A percentile compares a stretch with the other conserved stretches of the same genome.
Evolutionary conservation across 2,329 filamentous ascomycete genomes (phyloP).

Genomic region (Aspergillus sp.): DNA sequence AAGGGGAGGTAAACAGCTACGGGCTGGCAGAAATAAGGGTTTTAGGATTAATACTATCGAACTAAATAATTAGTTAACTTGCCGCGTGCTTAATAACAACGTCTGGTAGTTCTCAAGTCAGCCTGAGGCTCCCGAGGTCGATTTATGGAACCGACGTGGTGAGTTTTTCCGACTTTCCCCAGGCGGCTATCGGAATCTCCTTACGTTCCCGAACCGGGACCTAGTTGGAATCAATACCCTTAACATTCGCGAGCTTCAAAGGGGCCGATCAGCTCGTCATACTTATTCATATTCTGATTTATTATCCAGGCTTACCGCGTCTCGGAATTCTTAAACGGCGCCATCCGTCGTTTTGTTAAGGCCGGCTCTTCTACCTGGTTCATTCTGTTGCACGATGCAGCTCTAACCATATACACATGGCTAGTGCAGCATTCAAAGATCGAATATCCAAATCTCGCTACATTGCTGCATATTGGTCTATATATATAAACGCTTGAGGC

Average conservation of each 20-base stretch:
- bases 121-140: background rate
- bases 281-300: background rate
- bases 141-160: background rate
- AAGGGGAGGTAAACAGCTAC: background rate
- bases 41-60: no score
- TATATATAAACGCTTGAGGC: background rate
- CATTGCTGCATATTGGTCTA: background rate
- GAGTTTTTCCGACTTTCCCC: slow-evolving; percentile 3
- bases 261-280: background rate
- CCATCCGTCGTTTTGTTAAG: background rate
- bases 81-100: background rate
- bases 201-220: background rate
- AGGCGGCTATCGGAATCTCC: background rate
- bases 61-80: background rate
- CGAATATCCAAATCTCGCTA: background rate
- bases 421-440: background rate
- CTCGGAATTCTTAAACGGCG: background rate
- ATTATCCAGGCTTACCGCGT: background rate
- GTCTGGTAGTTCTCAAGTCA: no score
- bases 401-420: slow-evolving; percentile 5
- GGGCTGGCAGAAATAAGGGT: no score
- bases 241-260: background rate
- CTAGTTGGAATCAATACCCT: background rate
- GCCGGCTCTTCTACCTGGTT: background rate
- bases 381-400: background rate